These are phyloP conservation scores for Aspergillus coremiiformis DNA, from an alignment of 495 filamentous ascomycete genomes.

Conservation along the genomic window DNA sequence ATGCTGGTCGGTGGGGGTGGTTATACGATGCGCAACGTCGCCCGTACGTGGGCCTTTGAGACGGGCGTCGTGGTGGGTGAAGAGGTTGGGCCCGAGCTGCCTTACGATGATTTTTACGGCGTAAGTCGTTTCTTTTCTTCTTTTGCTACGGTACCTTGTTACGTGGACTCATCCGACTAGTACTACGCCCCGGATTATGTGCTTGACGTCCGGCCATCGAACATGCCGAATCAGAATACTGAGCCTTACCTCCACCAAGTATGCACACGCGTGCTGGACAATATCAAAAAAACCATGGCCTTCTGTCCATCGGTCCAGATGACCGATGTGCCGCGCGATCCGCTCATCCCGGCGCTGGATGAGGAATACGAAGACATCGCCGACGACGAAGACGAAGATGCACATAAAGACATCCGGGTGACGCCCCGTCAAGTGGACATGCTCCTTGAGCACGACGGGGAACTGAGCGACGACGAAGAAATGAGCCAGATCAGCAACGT, in stretches of 20 bases:
- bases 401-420: conserved; percentile 75
- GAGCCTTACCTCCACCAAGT: conserved; percentile 94
- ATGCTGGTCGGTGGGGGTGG: conserved; percentile 91
- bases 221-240: conserved; percentile 98
- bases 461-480: conserved; percentile 78
- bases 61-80: conserved; percentile 87
- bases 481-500: not conserved
- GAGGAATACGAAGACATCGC: conserved; percentile 84
- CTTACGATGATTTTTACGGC: conserved; percentile 98
- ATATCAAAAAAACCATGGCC: conserved; percentile 70
- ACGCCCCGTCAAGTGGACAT: conserved; percentile 81
- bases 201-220: conserved; percentile 90
- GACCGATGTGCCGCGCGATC: conserved; percentile 77
- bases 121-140: conserved; percentile 38
- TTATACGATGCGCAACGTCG: conserved; percentile 99
- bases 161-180: conserved; percentile 37
- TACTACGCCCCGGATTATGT: conserved; percentile 97
- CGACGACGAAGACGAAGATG: conserved; percentile 83
- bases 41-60: conserved; percentile 94
- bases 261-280: conserved; percentile 82
- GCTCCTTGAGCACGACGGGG: conserved; percentile 61
- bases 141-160: too few species aligned
- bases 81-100: conserved; percentile 68
- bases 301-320: conserved; percentile 91
- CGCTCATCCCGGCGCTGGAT: conserved; percentile 55